phyloP scores from a whole-genome alignment of 495 filamentous ascomycete species.

The Xylaria longipes region DNA sequence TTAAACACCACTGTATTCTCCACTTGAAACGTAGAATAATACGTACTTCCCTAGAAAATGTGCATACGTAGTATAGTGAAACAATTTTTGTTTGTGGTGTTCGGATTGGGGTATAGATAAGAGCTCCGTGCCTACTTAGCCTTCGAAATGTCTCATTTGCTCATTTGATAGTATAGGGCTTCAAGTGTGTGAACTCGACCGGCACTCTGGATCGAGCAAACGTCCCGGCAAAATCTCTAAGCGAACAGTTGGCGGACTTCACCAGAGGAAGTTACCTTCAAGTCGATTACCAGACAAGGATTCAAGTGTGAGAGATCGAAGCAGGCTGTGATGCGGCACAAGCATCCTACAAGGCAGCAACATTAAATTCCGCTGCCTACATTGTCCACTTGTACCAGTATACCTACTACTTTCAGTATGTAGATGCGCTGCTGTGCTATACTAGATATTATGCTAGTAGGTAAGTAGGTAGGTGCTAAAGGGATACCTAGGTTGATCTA shows the following conservation, averaged over 20 bases:
- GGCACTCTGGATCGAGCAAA: background rate
- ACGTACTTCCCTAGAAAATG: background rate
- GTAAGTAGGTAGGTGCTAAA: too few relatives aligned
- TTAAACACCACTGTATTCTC: background rate
- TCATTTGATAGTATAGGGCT: background rate
- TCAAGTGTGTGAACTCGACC: background rate
- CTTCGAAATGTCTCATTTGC: background rate
- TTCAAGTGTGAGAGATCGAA: background rate
- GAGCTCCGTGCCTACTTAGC: background rate
- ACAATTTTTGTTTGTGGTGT: background rate
- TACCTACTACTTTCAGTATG: too few relatives aligned
- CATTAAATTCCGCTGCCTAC: background rate
- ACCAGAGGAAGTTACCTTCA: background rate
- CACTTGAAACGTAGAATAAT: background rate
- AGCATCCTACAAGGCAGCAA: background rate
- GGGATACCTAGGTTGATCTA: background rate
- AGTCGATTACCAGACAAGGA: background rate
- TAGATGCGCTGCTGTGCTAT: background rate
- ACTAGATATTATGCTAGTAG: background rate
- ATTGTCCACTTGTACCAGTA: background rate
- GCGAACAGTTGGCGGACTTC: background rate
- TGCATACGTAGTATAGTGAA: background rate
- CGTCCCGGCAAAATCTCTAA: background rate
- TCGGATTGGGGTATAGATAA: background rate
- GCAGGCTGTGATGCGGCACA: conserved; percentile 5